phyloP scores from a whole-genome alignment of 768 basidiomycete genomes.

The Daedaleopsis sinensis region DNA sequence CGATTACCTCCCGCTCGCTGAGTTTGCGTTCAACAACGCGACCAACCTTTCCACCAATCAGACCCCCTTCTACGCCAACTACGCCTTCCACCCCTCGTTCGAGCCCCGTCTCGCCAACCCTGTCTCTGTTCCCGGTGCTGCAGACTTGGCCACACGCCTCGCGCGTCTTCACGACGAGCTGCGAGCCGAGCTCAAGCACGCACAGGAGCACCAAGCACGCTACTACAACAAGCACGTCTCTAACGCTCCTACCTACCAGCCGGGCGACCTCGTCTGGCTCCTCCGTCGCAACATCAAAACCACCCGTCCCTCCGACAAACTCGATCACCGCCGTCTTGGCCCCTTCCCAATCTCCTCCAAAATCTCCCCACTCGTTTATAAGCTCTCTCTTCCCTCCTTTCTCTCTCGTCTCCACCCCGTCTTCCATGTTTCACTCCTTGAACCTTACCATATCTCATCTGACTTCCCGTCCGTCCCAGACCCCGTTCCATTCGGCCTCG shows the following conservation, averaged over 20 bases:
- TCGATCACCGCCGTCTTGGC: constrained; percentile 22
- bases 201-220: constrained; percentile 32
- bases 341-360: not conserved
- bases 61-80: constrained; percentile 11
- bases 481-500: constrained; percentile 4
- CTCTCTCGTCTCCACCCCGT: constrained; percentile 41
- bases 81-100: constrained; percentile 26
- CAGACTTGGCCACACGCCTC: constrained; percentile 33
- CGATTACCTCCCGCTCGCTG: constrained; percentile 41
- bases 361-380: constrained; percentile 22
- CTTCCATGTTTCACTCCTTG: constrained; percentile 41
- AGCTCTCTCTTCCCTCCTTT: constrained; percentile 34
- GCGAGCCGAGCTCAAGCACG: constrained; percentile 32
- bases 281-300: constrained; percentile 42
- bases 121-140: constrained; percentile 35
- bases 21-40: constrained; percentile 46
- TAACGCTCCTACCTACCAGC: constrained; percentile 32
- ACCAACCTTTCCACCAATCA: constrained; percentile 34
- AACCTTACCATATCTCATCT: constrained; percentile 33
- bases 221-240: constrained; percentile 33
- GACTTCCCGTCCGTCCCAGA: constrained; percentile 28
- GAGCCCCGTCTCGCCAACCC: constrained; percentile 31
- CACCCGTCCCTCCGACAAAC: constrained; percentile 42
- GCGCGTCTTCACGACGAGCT: constrained; percentile 38
- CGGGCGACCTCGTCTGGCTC: constrained; percentile 42